Base-by-base conservation (phyloP, 192 early-diverging fungal species). In the Backusella australiensis region DNA sequence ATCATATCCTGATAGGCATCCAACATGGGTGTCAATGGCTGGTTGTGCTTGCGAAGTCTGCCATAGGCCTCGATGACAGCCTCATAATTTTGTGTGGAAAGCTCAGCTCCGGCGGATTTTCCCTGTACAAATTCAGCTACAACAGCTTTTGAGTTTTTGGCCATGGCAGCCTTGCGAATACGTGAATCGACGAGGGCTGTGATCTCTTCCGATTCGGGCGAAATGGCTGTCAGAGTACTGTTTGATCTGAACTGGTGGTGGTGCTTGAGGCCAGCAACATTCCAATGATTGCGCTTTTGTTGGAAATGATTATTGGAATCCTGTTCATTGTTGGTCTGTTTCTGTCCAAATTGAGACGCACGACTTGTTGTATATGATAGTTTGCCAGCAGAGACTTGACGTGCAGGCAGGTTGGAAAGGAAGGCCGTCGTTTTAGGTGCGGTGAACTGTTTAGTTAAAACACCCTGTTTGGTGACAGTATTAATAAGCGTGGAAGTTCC, bases 1-100 rank as follows among this genome's bases (percentile, higher is more conserved):
- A 80, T 11, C 82, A 83, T 83, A 1, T 83, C 76, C 6, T 75
- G 15, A 36, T 75, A 83, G 26, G 80, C 82, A 21, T 52, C 66
- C 23, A 78, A 11, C 66, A 81, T 73, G 8, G 53, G 34, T 6
- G 53, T 49, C 14, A 74, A 49, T 19, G 75, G 71, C 36, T 71
- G 39, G 29, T 75, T 65, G 34, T 73, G 11, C 46, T 75, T 73
- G 21, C 34, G 70, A 5, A 80, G 11, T 11, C 9, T 29, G 15
- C 67, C 71, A 41, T 81, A 77, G 1, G 80, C 72, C 14, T 26
- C 41, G 2, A 81, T 59, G 34, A 81, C 80, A 1, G 72, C 72
- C 67, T 81, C 73, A 21, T 81, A 81, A 11, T 70, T 72, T 23
- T 78, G 69, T 1, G 44, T n/a, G 17, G 53, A 44, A 32, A 74